phyloP scores from a whole-genome alignment of 306 rosid species.

The Cicer pinnatifidum region DNA sequence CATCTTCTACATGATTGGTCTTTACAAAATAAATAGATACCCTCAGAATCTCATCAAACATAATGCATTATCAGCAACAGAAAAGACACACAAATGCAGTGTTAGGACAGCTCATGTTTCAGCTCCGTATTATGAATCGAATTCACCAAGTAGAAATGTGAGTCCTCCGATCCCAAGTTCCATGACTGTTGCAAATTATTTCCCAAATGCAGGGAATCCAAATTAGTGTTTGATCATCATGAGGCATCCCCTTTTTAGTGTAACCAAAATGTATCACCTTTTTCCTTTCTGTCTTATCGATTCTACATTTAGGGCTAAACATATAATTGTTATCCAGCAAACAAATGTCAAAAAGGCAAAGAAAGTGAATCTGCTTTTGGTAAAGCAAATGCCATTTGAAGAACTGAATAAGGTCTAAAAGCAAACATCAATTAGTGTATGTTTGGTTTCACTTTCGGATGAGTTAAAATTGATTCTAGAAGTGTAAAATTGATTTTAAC shows the following conservation, averaged over 20 bases:
- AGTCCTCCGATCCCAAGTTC: not conserved
- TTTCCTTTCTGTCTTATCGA: not conserved
- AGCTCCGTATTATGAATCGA: not conserved
- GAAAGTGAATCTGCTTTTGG: not conserved
- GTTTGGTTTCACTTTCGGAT: too few species aligned
- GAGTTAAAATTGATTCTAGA: too few species aligned
- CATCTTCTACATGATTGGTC: not conserved
- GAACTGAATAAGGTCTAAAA: not conserved
- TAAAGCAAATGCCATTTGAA: not conserved
- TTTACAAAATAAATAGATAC: slow-evolving; percentile 12
- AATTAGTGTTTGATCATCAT: not conserved
- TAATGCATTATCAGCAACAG: not conserved
- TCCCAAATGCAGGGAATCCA: not conserved
- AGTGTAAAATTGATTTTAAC: too few species aligned
- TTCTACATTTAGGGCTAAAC: not conserved
- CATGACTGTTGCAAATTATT: not conserved
- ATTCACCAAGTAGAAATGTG: not conserved
- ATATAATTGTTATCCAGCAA: not conserved
- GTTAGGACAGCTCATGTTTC: not conserved
- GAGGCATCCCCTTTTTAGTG: not conserved
- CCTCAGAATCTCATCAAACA: slow-evolving; percentile 30
- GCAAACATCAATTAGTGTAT: not conserved
- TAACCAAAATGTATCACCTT: not conserved
- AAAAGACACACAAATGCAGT: not conserved
- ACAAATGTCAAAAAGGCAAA: not conserved